phyloP scores from a whole-genome alignment of 2,329 filamentous ascomycete genomes.

The Alternaria sp. region DNA sequence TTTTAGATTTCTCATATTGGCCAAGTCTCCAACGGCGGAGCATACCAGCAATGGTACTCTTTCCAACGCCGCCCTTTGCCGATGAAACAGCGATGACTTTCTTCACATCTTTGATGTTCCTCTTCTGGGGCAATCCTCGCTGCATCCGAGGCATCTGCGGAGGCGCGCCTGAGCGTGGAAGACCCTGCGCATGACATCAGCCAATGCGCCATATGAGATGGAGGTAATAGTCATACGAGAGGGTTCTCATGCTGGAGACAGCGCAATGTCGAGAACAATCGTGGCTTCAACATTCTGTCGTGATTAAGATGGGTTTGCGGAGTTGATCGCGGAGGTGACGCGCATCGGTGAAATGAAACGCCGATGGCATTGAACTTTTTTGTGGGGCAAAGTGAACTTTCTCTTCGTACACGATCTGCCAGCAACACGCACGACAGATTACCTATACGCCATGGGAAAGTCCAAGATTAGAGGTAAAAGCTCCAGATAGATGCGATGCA shows the following conservation, averaged over 20 bases:
- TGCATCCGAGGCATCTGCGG: constrained; percentile 77
- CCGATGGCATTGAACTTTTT: constrained; percentile 40
- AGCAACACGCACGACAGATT: constrained; percentile 4
- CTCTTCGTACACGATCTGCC: constrained; percentile 11
- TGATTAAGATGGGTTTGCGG: constrained; percentile 21
- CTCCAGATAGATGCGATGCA: rapidly evolving
- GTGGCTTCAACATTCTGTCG: constrained; percentile 53
- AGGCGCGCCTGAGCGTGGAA: constrained; percentile 76
- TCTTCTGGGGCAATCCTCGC: constrained; percentile 80
- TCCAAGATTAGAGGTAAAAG: constrained; percentile 42
- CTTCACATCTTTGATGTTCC: constrained; percentile 82
- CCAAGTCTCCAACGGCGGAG: neutral
- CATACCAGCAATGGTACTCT: constrained; percentile 87
- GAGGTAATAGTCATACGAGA: constrained; percentile 64
- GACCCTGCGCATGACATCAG: constrained; percentile 66
- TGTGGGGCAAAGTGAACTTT: constrained; percentile 39
- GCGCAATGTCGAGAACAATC: constrained; percentile 63
- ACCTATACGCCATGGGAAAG: constrained; percentile 38
- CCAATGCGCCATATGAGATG: neutral
- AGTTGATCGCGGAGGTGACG: constrained; percentile 36
- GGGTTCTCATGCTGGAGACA: constrained; percentile 83
- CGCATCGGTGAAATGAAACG: constrained; percentile 27
- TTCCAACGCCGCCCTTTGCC: constrained; percentile 97
- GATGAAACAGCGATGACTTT: constrained; percentile 98
- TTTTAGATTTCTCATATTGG: constrained; percentile 7